Conservation (phyloP, 768 basidiomycete genomes). For the Gloeopeniophorella convolvens region DNA sequence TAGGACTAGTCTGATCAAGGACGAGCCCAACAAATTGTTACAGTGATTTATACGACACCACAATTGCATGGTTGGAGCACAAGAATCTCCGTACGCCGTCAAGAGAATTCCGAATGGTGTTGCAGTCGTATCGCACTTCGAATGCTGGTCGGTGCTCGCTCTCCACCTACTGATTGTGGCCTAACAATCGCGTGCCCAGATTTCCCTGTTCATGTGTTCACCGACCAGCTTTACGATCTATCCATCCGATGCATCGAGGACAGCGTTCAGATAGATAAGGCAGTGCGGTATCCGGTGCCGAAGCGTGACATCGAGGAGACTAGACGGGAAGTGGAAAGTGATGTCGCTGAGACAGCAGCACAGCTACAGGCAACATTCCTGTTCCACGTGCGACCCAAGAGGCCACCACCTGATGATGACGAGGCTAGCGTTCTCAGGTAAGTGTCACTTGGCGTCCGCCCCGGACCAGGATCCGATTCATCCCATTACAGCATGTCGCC, state of each 20-base stretch:
- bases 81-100: slow-evolving; percentile 10
- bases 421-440: slow-evolving; percentile 17
- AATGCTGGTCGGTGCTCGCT: slow-evolving; percentile 6
- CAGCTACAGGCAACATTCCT: slow-evolving; percentile 14
- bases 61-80: slow-evolving; percentile 16
- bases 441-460: neutral
- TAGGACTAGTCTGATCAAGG: neutral
- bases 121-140: slow-evolving; percentile 11
- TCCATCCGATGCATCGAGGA: slow-evolving; percentile 12
- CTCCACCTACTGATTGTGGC: neutral
- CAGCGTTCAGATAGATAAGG: slow-evolving; percentile 11
- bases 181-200: slow-evolving; percentile 1
- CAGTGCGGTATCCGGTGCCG: slow-evolving; percentile 14
- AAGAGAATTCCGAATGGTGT: slow-evolving; percentile 5
- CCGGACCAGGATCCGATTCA: neutral
- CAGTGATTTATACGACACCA: slow-evolving; percentile 6
- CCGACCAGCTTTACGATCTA: slow-evolving; percentile 14
- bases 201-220: slow-evolving; percentile 14
- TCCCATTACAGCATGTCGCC: slow-evolving; percentile 8
- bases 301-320: slow-evolving; percentile 16
- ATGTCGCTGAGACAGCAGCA: slow-evolving; percentile 6
- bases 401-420: slow-evolving; percentile 19
- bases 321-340: slow-evolving; percentile 9
- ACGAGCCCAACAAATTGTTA: neutral
- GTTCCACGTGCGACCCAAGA: slow-evolving; percentile 17